Conservation (phyloP, 805 yeast species). For the Sungouiella thailandica region DNA sequence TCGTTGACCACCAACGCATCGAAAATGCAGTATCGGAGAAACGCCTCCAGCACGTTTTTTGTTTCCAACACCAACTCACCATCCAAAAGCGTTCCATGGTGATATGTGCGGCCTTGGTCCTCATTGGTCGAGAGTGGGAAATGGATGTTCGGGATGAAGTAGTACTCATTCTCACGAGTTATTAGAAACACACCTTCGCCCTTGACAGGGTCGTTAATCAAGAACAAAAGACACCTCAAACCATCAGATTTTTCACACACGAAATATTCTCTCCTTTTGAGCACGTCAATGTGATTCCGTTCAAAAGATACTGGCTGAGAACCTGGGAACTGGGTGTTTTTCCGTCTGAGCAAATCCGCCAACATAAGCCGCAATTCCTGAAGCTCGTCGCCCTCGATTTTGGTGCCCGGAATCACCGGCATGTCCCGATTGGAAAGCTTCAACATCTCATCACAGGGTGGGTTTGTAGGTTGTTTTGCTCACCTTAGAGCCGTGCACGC, state of each 20-base stretch:
- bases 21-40: constrained; percentile 74
- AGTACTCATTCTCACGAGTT: constrained; percentile 85
- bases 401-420: constrained; percentile 83
- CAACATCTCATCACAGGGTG: constrained; percentile 19
- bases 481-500: too few species aligned
- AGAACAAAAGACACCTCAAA: constrained; percentile 71
- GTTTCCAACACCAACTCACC: constrained; percentile 86
- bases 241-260: constrained; percentile 98
- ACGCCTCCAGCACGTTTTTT: constrained; percentile 49
- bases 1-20: constrained; percentile 88
- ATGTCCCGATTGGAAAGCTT: constrained; percentile 47
- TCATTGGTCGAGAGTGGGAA: constrained; percentile 57
- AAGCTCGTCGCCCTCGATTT: constrained; percentile 68
- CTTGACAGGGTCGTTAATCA: constrained; percentile 59
- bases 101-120: constrained; percentile 52
- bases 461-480: background rate
- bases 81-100: constrained; percentile 85
- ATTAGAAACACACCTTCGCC: constrained; percentile 88
- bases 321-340: constrained; percentile 71
- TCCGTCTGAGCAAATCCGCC: constrained; percentile 53
- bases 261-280: constrained; percentile 70
- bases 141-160: constrained; percentile 74
- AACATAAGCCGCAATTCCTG: constrained; percentile 65
- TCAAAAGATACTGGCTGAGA: constrained; percentile 94
- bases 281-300: constrained; percentile 59